Evolutionary conservation across 495 filamentous ascomycete genomes (phyloP).

Genomic region (Jackrogersella minutella): DNA sequence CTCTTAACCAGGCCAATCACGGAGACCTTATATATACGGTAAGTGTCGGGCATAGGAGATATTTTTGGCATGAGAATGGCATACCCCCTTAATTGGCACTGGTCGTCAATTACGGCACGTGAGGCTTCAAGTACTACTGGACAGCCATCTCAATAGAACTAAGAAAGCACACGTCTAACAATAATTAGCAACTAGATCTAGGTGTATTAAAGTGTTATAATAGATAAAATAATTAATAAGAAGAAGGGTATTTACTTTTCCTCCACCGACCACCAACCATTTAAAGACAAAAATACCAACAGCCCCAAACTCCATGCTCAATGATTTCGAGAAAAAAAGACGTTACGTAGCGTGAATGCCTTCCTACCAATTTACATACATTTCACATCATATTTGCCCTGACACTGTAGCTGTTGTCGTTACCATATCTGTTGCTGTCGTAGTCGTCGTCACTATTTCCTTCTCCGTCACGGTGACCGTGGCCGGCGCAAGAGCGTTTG

Average conservation of each 20-base stretch:
- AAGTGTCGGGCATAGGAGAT: slow-evolving; percentile 33
- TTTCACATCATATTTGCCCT: background rate
- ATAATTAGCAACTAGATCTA: background rate
- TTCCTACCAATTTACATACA: background rate
- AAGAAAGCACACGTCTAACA: no score
- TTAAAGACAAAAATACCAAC: background rate
- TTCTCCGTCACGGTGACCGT: slow-evolving; percentile 35
- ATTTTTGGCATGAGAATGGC: slow-evolving; percentile 1
- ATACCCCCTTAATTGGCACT: background rate
- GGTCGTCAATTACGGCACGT: no score
- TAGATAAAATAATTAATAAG: background rate
- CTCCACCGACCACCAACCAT: background rate
- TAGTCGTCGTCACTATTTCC: slow-evolving; percentile 30
- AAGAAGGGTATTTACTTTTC: slow-evolving; percentile 30
- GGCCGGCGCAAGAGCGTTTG: background rate
- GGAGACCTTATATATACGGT: background rate
- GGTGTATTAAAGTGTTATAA: slow-evolving; percentile 19
- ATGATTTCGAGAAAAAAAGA: slow-evolving; percentile 4
- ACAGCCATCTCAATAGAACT: no score
- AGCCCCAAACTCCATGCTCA: slow-evolving; percentile 18
- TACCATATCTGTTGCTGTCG: slow-evolving; percentile 23
- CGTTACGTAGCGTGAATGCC: background rate
- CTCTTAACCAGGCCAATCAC: slow-evolving; percentile 10
- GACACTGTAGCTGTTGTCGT: slow-evolving; percentile 17
- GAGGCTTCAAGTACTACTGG: no score